A percentile compares a stretch with the other conserved stretches of the same genome.
phyloP scores from a whole-genome alignment of 176 grass and related monocot genomes.

The Phoenix dactylifera region DNA sequence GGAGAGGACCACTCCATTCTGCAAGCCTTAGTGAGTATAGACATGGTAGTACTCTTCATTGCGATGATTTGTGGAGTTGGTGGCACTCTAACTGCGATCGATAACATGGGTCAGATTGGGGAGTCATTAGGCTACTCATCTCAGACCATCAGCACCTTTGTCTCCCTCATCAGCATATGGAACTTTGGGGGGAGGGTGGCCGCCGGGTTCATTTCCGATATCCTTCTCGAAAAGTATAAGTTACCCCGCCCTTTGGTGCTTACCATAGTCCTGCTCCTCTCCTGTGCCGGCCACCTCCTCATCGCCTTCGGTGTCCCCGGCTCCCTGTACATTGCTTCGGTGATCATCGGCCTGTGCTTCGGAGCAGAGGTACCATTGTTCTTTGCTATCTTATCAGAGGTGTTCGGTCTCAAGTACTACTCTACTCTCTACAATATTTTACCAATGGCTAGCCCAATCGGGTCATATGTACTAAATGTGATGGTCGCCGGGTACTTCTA shows the following conservation, averaged over 20 bases:
- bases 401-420: conserved; percentile 88
- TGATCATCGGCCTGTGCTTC: conserved; percentile 64
- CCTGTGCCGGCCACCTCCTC: conserved; percentile 46
- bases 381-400: conserved; percentile 56
- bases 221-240: conserved; percentile 44
- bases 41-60: conserved; percentile 64
- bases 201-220: conserved; percentile 55
- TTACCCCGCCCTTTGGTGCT: conserved; percentile 44
- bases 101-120: conserved; percentile 78
- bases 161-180: conserved; percentile 84
- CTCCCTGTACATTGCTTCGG: conserved; percentile 54
- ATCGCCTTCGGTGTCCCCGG: conserved; percentile 46
- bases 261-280: conserved; percentile 28
- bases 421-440: conserved; percentile 82
- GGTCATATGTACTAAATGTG: conserved; percentile 49
- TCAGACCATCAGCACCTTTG: conserved; percentile 44
- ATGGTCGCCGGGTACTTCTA: too few relatives aligned
- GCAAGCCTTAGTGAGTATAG: conserved; percentile 69
- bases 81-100: conserved; percentile 70
- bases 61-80: conserved; percentile 54
- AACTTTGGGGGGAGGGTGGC: conserved; percentile 58
- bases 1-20: conserved; percentile 72
- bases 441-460: conserved; percentile 54
- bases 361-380: conserved; percentile 71
- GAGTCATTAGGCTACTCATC: conserved; percentile 65